These are phyloP conservation scores for Aspergillus latus DNA, from an alignment of 2,329 filamentous ascomycete genomes.

Conservation along the genomic window DNA sequence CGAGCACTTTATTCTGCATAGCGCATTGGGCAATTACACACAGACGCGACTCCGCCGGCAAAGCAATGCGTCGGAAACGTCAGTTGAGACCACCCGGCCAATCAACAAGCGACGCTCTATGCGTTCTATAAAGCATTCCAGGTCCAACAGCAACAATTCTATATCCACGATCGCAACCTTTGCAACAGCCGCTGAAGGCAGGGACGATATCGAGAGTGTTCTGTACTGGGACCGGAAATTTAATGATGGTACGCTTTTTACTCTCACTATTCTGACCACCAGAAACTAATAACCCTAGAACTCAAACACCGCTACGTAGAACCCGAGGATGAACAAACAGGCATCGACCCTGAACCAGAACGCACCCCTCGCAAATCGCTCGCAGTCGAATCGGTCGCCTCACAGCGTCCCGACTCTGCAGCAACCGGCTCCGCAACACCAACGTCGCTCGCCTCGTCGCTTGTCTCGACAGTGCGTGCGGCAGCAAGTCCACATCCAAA, in stretches of 20 bases:
- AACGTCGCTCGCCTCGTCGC: slow-evolving; percentile 33
- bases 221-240: slow-evolving; percentile 41
- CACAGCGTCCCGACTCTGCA: slow-evolving; percentile 27
- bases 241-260: slow-evolving; percentile 31
- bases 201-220: slow-evolving; percentile 43
- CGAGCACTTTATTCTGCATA: slow-evolving; percentile 91
- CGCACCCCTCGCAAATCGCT: slow-evolving; percentile 8
- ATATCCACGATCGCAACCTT: slow-evolving; percentile 63
- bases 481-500: slow-evolving; percentile 31
- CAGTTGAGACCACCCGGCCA: slow-evolving; percentile 52
- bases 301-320: slow-evolving; percentile 27
- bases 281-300: background rate
- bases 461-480: slow-evolving; percentile 41
- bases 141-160: slow-evolving; percentile 60
- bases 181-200: slow-evolving; percentile 59
- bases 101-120: slow-evolving; percentile 20
- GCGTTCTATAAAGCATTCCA: slow-evolving; percentile 36
- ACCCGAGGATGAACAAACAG: slow-evolving; percentile 14
- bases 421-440: slow-evolving; percentile 32
- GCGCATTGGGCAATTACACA: slow-evolving; percentile 70
- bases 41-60: slow-evolving; percentile 30
- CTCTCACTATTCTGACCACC: background rate
- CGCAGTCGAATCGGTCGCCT: slow-evolving; percentile 26
- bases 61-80: slow-evolving; percentile 46
- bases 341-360: slow-evolving; percentile 11